Evolutionary conservation across 1,284 basidiomycete genomes (phyloP), one percentile per base, ranked within the genome.

Genomic region (Cutaneotrichosporon mucoides): DNA sequence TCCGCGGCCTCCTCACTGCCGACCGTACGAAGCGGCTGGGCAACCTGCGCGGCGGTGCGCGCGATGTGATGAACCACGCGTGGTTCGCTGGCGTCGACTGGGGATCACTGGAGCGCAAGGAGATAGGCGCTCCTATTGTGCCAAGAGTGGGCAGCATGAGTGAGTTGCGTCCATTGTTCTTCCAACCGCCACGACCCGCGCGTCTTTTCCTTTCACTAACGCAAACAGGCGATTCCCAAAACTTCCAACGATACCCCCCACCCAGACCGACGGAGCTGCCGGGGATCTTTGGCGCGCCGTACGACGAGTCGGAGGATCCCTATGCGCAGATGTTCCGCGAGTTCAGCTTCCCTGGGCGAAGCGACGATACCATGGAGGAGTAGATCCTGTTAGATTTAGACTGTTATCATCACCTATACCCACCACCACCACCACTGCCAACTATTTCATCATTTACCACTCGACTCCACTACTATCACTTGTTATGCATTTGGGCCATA

Each of bases 11-110:
- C 5, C 69, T 82, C 55, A 80, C 77, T 0, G 70, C 79, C 6
- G 80, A 81, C 64, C 72, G 79, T 38, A 77, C 75, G 42, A 78
- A 77, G 59, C 72, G 81, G 13, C 67, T 82, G 10, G 81, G 81
- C 15, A 82, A 82, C 64, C 65, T 82, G 38, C 68, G 77, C 47
- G 79, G 79, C 12, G 81, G 81, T 4, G 79, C 79, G 1, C 72
- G 69, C 57, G 81, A 82, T 61, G 79, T 82, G 34, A 80, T 80
- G 77, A 73, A 68, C 36, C 80, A 81, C 66, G 62, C 72, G 3
- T 81, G 80, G 80, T 81, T 81, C 64, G 69, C 74, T 3, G 80
- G 80, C n/a, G 81, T 81, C 10, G 80, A 81, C 60, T 81, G 81
- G 79, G 69, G 71, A 49, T 74, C 71, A 33, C 62, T 80, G 43